Evolutionary conservation across 169 alveolate species (phyloP).

Genomic region (Blepharisma undulans): DNA sequence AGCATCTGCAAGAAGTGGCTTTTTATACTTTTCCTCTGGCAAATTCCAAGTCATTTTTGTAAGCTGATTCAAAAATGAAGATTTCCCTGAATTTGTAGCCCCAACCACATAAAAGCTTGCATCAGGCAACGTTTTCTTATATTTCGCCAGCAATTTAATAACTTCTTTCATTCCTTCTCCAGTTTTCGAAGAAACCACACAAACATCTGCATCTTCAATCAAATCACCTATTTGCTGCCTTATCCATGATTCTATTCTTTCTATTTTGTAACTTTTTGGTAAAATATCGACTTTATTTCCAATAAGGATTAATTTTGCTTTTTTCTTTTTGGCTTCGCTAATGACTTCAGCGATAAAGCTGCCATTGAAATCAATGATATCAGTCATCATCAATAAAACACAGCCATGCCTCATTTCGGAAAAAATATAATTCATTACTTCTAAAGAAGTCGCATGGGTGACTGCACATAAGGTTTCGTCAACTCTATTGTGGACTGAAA

Average conservation of each 20-base stretch:
- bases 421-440: slow-evolving; percentile 2
- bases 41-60: slow-evolving; percentile 2
- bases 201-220: slow-evolving; percentile 17
- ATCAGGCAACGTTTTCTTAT: slow-evolving; percentile 19
- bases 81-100: slow-evolving; percentile 65
- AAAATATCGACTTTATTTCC: slow-evolving; percentile 59
- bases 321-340: slow-evolving; percentile 40
- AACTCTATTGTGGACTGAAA: neutral
- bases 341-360: slow-evolving; percentile 45
- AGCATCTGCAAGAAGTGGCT: neutral
- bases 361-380: slow-evolving; percentile 63
- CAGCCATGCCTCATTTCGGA: neutral
- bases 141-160: slow-evolving; percentile 14
- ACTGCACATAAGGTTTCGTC: slow-evolving; percentile 2
- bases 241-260: slow-evolving; percentile 49
- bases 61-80: slow-evolving; percentile 54
- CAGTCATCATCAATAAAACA: neutral
- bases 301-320: slow-evolving; percentile 44
- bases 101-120: slow-evolving; percentile 60
- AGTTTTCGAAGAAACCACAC: slow-evolving; percentile 47
- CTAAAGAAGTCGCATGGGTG: slow-evolving; percentile 27
- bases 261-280: slow-evolving; percentile 37
- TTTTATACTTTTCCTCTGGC: neutral
- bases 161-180: slow-evolving; percentile 54
- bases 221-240: slow-evolving; percentile 31